Conservation (phyloP, 805 yeast species). For the Metschnikowia arizonensis region DNA sequence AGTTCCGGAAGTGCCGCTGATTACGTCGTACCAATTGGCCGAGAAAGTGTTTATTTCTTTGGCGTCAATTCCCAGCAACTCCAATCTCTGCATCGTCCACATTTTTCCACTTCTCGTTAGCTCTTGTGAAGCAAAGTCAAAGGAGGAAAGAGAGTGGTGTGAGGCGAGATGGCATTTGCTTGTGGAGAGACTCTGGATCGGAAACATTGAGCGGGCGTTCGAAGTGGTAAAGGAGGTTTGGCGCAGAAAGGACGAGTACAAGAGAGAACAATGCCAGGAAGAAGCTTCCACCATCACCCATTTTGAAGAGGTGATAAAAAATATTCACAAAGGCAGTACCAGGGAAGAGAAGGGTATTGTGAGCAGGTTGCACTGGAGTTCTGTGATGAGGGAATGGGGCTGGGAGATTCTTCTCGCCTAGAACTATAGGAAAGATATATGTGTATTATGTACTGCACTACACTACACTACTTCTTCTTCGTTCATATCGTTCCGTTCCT, state of each 20-base stretch:
- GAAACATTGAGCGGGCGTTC: conserved; percentile 60
- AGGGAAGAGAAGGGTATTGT: conserved; percentile 38
- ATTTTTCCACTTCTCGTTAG: conserved; percentile 63
- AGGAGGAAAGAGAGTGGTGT: conserved; percentile 62
- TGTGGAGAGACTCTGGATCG: conserved; percentile 55
- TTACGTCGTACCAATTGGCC: conserved; percentile 51
- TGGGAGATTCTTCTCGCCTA: conserved; percentile 58
- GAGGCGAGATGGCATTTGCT: conserved; percentile 53
- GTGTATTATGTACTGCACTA: too few species aligned
- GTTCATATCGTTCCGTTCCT: too few species aligned
- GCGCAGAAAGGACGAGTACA: conserved; percentile 52
- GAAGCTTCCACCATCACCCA: conserved; percentile 19
- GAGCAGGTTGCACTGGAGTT: conserved; percentile 61
- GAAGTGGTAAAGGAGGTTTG: conserved; percentile 72
- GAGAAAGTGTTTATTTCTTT: conserved; percentile 55
- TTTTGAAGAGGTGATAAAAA: conserved; percentile 40
- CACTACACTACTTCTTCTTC: too few species aligned
- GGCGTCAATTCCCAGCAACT: conserved; percentile 58
- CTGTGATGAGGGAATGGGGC: conserved; percentile 71
- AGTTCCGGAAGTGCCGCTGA: conserved; percentile 62
- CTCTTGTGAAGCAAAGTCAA: conserved; percentile 59
- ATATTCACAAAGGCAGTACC: conserved; percentile 29
- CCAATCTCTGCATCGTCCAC: conserved; percentile 55
- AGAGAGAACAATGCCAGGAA: conserved; percentile 23
- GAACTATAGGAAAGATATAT: too few species aligned